A percentile compares a stretch with the other conserved stretches of the same genome.
phyloP scores from a whole-genome alignment of 2,329 filamentous ascomycete genomes.

The Huntiella savannae region DNA sequence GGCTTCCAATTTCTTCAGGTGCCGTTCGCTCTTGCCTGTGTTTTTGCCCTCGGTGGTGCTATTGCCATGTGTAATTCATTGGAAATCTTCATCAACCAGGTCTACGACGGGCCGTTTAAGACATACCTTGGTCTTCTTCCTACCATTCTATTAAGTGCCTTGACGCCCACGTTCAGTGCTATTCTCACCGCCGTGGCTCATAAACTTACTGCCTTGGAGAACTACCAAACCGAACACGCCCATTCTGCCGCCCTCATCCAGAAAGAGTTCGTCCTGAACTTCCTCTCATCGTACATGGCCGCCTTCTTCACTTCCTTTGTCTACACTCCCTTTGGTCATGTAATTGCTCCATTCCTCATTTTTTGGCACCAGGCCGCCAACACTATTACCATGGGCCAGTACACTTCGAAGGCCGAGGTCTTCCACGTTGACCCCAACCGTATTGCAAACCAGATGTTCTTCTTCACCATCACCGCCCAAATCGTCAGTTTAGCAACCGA shows the following conservation, averaged over 20 bases:
- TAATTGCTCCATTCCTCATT: constrained; percentile 71
- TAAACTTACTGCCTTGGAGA: constrained; percentile 63
- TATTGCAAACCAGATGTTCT: constrained; percentile 81
- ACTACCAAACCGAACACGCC: constrained; percentile 73
- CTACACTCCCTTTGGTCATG: constrained; percentile 75
- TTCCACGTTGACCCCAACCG: constrained; percentile 73
- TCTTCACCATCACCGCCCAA: constrained; percentile 87
- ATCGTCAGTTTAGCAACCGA: constrained; percentile 76
- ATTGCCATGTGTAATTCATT: constrained; percentile 79
- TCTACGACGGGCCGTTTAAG: constrained; percentile 81
- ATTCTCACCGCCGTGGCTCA: constrained; percentile 61
- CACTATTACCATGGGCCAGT: constrained; percentile 56
- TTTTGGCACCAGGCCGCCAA: constrained; percentile 59
- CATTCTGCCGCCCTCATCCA: constrained; percentile 71
- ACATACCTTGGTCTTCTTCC: constrained; percentile 69
- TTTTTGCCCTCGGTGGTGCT: constrained; percentile 54
- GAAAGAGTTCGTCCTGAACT: constrained; percentile 91
- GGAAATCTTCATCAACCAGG: constrained; percentile 88
- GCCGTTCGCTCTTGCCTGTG: constrained; percentile 63
- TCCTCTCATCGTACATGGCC: constrained; percentile 85
- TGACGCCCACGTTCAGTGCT: constrained; percentile 59
- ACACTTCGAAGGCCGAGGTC: constrained; percentile 41
- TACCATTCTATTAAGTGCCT: constrained; percentile 65
- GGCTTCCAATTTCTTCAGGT: constrained; percentile 61
- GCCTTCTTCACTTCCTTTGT: constrained; percentile 87